A percentile compares a stretch with the other conserved stretches of the same genome.
Evolutionary conservation across 2,329 filamentous ascomycete species (phyloP).

Genomic region (Lachnellula subtilissima): DNA sequence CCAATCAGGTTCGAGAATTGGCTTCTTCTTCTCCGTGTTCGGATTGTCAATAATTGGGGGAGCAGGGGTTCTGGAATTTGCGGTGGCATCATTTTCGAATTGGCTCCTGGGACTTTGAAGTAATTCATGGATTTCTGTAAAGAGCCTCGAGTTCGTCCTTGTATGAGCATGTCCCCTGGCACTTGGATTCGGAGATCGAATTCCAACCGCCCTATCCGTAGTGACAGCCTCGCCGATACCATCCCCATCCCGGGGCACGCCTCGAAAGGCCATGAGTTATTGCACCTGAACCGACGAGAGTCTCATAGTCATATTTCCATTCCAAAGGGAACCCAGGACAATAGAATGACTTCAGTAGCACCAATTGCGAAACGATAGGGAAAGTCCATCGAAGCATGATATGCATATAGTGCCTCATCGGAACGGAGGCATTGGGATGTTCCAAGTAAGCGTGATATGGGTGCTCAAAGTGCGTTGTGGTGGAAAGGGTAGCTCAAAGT

Average conservation of each 20-base stretch:
- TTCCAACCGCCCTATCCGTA: neutral
- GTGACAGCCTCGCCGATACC: constrained; percentile 7
- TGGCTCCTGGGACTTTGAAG: neutral
- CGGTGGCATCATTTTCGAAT: neutral
- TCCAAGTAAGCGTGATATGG: neutral
- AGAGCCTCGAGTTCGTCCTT: neutral
- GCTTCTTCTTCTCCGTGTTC: constrained; percentile 2
- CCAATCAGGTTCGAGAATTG: neutral
- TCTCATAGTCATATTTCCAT: neutral
- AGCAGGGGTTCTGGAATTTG: neutral
- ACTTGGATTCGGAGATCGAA: neutral
- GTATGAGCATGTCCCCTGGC: neutral
- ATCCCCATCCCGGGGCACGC: constrained; percentile 1
- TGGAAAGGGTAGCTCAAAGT: neutral
- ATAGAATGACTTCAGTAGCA: neutral
- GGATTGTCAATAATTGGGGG: neutral
- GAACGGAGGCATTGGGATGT: neutral
- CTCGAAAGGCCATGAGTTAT: neutral
- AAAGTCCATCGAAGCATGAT: neutral
- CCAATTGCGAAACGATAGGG: neutral
- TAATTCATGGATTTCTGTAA: constrained; percentile 1
- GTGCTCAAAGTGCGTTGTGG: neutral
- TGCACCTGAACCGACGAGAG: neutral
- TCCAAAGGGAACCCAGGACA: neutral
- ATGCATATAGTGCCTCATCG: neutral